Base-by-base conservation (phyloP, 345 rosid species). In the Xanthoceras sorbifolium region DNA sequence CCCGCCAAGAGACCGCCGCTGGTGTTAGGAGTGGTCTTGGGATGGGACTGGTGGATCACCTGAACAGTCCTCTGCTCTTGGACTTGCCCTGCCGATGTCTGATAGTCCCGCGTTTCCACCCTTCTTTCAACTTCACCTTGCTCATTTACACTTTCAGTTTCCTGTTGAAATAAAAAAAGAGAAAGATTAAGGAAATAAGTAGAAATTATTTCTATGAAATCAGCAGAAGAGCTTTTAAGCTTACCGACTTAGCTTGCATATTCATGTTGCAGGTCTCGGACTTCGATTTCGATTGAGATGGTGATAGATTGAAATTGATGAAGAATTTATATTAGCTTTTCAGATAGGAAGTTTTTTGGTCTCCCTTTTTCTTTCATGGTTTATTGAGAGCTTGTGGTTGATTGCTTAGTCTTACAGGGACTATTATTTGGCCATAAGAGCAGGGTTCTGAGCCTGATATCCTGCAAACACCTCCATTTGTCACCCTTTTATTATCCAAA, bases 1-100 rank as follows among this genome's bases (percentile, higher is more conserved):
- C 75, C 85, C 1, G 82, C 76, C 77, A 92, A 80, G 74, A 90
- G 75, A 20, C 90, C 89, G 0, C 94, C 93, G 74, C 97, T 87
- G 57, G 93, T 85, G 48, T 67, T 79, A 44, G 83, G 64, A 69
- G 68, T 70, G 9, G 54, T 52, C 11, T 44, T 26, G 23, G 85
- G 83, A 74, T 76, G 71, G 14, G 62, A 2, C 42, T 87, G 85
- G 61, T 89, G 96, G 72, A 80, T 74, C 64, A 87, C 91, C 76
- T 90, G 72, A 40, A 88, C 85, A 0, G 55, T 85, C 87, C 72
- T 87, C 50, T 71, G 60, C 77, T 87, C 92, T 79, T 78, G 79
- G 6, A 68, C 80, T 82, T 87, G 80, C 44, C 95, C 91, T 3
- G 92, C 85, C 32, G 94, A 80, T 2, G 93, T 82, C 25, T 78